Percentiles rank a stretch among this genome's conserved stretches.
Conservation (phyloP, 2,329 filamentous ascomycete species). For the Stachybotrys echinatus region DNA sequence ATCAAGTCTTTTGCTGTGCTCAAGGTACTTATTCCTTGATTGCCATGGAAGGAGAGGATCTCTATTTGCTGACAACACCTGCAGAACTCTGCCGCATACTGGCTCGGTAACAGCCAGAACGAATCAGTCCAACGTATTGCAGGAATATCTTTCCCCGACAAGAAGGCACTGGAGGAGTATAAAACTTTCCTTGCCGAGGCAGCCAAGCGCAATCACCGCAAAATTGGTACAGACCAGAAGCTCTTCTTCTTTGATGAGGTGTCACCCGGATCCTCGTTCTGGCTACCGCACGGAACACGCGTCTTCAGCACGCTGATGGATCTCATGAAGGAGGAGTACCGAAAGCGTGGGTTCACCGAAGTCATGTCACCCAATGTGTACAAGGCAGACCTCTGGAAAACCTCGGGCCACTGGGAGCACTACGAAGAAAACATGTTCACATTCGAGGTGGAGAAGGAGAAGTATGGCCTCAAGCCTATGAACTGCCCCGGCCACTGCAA, state of each 20-base stretch:
- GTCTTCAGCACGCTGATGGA: constrained; percentile 87
- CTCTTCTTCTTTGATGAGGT: constrained; percentile 94
- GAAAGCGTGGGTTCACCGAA: constrained; percentile 88
- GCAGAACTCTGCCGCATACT: constrained; percentile 70
- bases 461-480: constrained; percentile 83
- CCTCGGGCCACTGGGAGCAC: constrained; percentile 82
- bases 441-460: constrained; percentile 72
- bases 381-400: constrained; percentile 89
- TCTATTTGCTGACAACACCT: constrained; percentile 10
- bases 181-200: constrained; percentile 95
- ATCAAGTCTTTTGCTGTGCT: constrained; percentile 94
- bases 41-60: not conserved
- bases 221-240: constrained; percentile 92
- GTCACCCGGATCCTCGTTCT: constrained; percentile 91
- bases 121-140: constrained; percentile 96
- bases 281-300: constrained; percentile 84
- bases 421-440: constrained; percentile 86
- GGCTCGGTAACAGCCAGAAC: constrained; percentile 88
- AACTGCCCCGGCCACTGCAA: constrained; percentile 95
- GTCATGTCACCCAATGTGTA: constrained; percentile 95
- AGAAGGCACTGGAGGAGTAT: constrained; percentile 90
- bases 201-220: constrained; percentile 93
- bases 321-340: constrained; percentile 83
- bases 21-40: constrained; percentile 47
- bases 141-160: constrained; percentile 91